Evolutionary conservation across 345 rosid genomes (phyloP).

Genomic region (Lepidium didymum): DNA sequence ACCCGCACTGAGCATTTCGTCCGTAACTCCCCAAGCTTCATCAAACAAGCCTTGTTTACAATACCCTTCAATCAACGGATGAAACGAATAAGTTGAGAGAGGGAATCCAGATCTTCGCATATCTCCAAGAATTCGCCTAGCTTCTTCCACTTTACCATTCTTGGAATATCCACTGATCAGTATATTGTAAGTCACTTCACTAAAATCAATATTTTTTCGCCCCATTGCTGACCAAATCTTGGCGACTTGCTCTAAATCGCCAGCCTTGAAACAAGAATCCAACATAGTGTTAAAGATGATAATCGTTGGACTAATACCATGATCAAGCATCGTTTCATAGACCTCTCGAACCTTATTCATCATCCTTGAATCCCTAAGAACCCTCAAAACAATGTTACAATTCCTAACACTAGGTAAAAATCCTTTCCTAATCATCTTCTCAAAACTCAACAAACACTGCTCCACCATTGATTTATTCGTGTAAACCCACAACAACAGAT

Average conservation of each 20-base stretch:
- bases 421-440: slow-evolving; percentile 49
- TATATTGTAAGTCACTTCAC: slow-evolving; percentile 53
- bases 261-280: slow-evolving; percentile 52
- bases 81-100: slow-evolving; percentile 46
- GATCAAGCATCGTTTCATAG: slow-evolving; percentile 41
- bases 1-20: slow-evolving; percentile 47
- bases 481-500: slow-evolving; percentile 53
- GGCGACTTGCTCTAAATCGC: slow-evolving; percentile 41
- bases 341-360: slow-evolving; percentile 32
- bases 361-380: slow-evolving; percentile 44
- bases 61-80: slow-evolving; percentile 52
- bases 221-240: slow-evolving; percentile 47
- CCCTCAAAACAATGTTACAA: slow-evolving; percentile 55
- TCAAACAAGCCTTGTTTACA: slow-evolving; percentile 44
- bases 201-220: slow-evolving; percentile 26
- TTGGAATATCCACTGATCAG: slow-evolving; percentile 52
- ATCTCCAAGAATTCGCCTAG: slow-evolving; percentile 40
- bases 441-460: slow-evolving; percentile 40
- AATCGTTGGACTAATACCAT: slow-evolving; percentile 45
- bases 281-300: slow-evolving; percentile 56
- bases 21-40: slow-evolving; percentile 43
- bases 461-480: slow-evolving; percentile 45
- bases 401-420: slow-evolving; percentile 53
- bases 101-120: slow-evolving; percentile 46
- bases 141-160: slow-evolving; percentile 44